Evolutionary conservation across 1,139 yeast species (phyloP).

Genomic region (Hemisphaericaspora lyxosophila): DNA sequence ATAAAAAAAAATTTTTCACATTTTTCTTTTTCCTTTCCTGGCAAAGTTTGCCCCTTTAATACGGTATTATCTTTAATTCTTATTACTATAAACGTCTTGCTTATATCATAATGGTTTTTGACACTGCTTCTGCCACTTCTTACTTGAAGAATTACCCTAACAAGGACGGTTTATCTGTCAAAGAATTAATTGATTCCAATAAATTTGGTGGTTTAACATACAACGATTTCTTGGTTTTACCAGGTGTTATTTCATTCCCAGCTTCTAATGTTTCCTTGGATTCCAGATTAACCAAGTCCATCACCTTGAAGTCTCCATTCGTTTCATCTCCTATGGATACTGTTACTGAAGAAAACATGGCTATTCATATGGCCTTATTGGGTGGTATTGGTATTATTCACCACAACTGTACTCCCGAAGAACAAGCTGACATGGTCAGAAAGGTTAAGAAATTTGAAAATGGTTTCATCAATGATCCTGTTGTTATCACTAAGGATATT

Average conservation of each 20-base stretch:
- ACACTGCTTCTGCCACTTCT: slow-evolving; percentile 66
- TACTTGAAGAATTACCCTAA: slow-evolving; percentile 62
- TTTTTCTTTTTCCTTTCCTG: slow-evolving; percentile 20
- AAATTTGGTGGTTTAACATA: slow-evolving; percentile 95
- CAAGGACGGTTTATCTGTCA: slow-evolving; percentile 85
- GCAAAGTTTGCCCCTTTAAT: slow-evolving; percentile 42
- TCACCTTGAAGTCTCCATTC: slow-evolving; percentile 88
- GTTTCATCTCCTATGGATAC: slow-evolving; percentile 99
- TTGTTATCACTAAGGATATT: slow-evolving; percentile 71
- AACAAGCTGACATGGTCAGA: slow-evolving; percentile 97
- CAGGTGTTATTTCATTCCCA: slow-evolving; percentile 92
- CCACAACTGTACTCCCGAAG: slow-evolving; percentile 94
- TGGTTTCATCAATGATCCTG: slow-evolving; percentile 94
- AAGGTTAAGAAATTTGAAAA: slow-evolving; percentile 96
- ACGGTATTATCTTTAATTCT: slow-evolving; percentile 7
- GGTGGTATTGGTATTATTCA: slow-evolving; percentile 99
- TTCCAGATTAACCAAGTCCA: slow-evolving; percentile 85
- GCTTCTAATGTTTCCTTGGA: slow-evolving; percentile 75
- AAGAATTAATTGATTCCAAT: slow-evolving; percentile 84
- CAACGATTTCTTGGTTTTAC: slow-evolving; percentile 91
- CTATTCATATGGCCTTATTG: slow-evolving; percentile 95
- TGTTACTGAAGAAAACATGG: slow-evolving; percentile 96
- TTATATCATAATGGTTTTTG: slow-evolving; percentile 37
- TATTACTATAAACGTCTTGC: neutral
- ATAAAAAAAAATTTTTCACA: neutral